Evolutionary conservation across 768 basidiomycete species (phyloP).

Genomic region (Mycena maculata): DNA sequence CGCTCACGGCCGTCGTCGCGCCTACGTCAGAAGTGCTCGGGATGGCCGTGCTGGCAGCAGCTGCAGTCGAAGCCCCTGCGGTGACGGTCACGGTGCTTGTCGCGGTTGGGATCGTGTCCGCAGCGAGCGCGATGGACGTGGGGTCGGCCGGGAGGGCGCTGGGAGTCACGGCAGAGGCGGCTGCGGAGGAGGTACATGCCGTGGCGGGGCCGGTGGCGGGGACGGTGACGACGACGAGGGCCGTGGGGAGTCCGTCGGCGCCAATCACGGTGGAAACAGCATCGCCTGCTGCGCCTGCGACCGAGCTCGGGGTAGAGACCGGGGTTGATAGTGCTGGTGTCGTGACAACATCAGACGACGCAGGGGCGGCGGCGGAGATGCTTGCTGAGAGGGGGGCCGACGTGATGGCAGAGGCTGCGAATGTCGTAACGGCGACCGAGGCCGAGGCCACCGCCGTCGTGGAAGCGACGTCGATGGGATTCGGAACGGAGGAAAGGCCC

Average conservation of each 20-base stretch:
- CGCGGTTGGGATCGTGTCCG: background rate
- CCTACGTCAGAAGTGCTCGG: background rate
- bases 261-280: conserved; percentile 43
- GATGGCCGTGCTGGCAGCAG: background rate
- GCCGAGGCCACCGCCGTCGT: conserved; percentile 24
- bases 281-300: background rate
- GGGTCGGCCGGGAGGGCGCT: conserved; percentile 26
- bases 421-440: conserved; percentile 19
- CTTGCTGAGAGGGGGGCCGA: background rate
- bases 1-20: background rate
- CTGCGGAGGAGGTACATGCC: conserved; percentile 17
- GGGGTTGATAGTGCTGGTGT: background rate
- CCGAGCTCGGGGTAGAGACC: background rate
- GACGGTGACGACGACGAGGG: conserved; percentile 49
- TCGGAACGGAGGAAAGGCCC: background rate
- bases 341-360: too few species aligned
- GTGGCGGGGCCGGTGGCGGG: conserved; percentile 39
- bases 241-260: conserved; percentile 48
- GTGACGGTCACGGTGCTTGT: conserved; percentile 27
- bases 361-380: too few species aligned
- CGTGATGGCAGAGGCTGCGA: conserved; percentile 5
- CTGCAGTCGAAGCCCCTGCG: background rate
- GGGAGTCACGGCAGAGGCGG: conserved; percentile 23
- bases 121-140: conserved; percentile 13
- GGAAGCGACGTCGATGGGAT: background rate